phyloP scores from a whole-genome alignment of 495 filamentous ascomycete species.

The Penicillium cinerascens region DNA sequence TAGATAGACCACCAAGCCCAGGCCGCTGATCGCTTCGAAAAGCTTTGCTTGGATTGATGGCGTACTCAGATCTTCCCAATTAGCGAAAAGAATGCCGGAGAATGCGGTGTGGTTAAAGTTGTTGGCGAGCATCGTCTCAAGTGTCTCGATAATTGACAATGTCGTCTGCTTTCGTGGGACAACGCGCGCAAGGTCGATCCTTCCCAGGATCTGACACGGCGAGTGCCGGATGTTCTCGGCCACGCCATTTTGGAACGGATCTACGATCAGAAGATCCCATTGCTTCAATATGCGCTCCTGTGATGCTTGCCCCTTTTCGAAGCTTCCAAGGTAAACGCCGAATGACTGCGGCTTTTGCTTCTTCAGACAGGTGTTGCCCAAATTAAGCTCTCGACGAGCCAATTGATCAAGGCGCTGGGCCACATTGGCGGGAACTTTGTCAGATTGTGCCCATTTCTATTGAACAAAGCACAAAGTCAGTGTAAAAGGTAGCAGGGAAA shows the following conservation, averaged over 20 bases:
- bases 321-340: constrained; percentile 47
- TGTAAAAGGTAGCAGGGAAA: not conserved
- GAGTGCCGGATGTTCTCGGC: constrained; percentile 30
- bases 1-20: constrained; percentile 47
- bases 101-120: constrained; percentile 34
- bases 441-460: constrained; percentile 26
- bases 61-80: constrained; percentile 41
- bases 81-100: constrained; percentile 48
- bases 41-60: constrained; percentile 33
- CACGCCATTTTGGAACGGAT: constrained; percentile 42
- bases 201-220: constrained; percentile 32
- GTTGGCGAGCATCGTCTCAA: constrained; percentile 28
- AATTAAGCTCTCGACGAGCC: constrained; percentile 19
- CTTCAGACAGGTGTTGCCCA: constrained; percentile 12
- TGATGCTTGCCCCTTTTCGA: constrained; percentile 30
- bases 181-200: constrained; percentile 39
- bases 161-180: constrained; percentile 21
- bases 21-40: constrained; percentile 29
- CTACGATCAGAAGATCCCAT: constrained; percentile 49
- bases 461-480: not conserved
- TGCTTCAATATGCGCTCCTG: constrained; percentile 35
- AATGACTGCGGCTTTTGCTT: constrained; percentile 41
- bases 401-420: constrained; percentile 26
- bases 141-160: constrained; percentile 28
- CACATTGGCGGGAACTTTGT: constrained; percentile 30